These are phyloP conservation scores for Lachnellula hyalina DNA, from an alignment of 2,329 filamentous ascomycete genomes.

Conservation along the genomic window DNA sequence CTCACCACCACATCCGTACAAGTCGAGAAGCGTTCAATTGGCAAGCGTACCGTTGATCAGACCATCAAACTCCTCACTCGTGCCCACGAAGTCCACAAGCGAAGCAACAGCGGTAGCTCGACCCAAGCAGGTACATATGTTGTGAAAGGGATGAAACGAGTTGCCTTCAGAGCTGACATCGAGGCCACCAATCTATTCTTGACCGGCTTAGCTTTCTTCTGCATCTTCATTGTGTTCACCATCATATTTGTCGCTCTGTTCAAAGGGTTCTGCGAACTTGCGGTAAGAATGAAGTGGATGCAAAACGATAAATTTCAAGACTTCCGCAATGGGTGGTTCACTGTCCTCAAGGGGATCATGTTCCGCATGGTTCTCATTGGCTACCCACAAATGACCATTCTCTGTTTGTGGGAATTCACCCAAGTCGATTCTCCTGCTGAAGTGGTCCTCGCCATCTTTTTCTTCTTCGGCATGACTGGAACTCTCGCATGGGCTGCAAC, in stretches of 20 bases:
- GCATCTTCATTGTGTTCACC: slow-evolving; percentile 73
- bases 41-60: slow-evolving; percentile 45
- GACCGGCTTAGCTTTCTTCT: slow-evolving; percentile 85
- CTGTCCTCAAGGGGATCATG: slow-evolving; percentile 86
- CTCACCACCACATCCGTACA: slow-evolving; percentile 75
- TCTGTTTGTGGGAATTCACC: slow-evolving; percentile 92
- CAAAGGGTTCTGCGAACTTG: slow-evolving; percentile 74
- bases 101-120: slow-evolving; percentile 52
- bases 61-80: slow-evolving; percentile 29
- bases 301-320: slow-evolving; percentile 82
- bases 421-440: slow-evolving; percentile 78
- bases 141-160: slow-evolving; percentile 80
- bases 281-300: slow-evolving; percentile 70
- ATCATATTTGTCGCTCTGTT: slow-evolving; percentile 68
- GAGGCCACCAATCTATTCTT: slow-evolving; percentile 91
- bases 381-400: slow-evolving; percentile 83
- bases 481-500: slow-evolving; percentile 80
- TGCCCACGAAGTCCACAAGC: slow-evolving; percentile 32
- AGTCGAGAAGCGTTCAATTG: slow-evolving; percentile 53
- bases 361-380: slow-evolving; percentile 88
- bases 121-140: slow-evolving; percentile 51
- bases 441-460: slow-evolving; percentile 82
- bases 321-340: slow-evolving; percentile 91
- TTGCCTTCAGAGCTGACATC: slow-evolving; percentile 78
- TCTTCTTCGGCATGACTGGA: slow-evolving; percentile 72